A percentile compares a stretch with the other conserved stretches of the same genome.
Evolutionary conservation across 176 grass and related monocot genomes (phyloP).

Genomic region (Cymbopogon citratus): DNA sequence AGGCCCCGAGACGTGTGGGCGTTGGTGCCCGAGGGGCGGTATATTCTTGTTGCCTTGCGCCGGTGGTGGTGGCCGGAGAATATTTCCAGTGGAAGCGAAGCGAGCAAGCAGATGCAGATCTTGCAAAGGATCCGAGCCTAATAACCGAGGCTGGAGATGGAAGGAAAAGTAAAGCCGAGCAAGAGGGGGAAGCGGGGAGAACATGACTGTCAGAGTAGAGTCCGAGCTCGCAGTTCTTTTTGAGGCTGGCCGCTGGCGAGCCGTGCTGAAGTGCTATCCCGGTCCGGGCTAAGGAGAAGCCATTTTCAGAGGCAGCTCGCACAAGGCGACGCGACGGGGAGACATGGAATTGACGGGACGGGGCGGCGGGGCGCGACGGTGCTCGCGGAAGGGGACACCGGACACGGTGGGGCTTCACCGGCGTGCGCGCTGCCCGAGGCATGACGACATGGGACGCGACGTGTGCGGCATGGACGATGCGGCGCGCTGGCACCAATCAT

Average conservation of each 20-base stretch:
- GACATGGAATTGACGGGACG: constrained; percentile 45
- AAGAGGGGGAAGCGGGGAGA: neutral
- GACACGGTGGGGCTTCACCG: constrained; percentile 15
- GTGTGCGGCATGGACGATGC: constrained; percentile 23
- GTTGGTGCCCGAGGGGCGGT: constrained; percentile 4
- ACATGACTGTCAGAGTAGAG: constrained; percentile 10
- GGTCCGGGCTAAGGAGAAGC: neutral
- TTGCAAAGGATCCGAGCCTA: constrained; percentile 11
- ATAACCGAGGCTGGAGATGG: neutral
- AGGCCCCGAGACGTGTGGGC: constrained; percentile 24
- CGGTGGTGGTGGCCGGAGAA: constrained; percentile 38
- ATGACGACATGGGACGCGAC: constrained; percentile 40
- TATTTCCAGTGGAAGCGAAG: constrained; percentile 28
- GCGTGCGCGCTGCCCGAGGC: constrained; percentile 34
- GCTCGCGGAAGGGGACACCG: constrained; percentile 39
- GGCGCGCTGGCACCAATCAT: constrained; percentile 33
- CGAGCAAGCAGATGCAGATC: constrained; percentile 29
- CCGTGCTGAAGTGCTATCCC: neutral
- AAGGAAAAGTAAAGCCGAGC: neutral
- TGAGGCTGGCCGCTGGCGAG: constrained; percentile 28
- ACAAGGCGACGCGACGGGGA: constrained; percentile 35
- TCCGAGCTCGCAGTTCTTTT: constrained; percentile 40
- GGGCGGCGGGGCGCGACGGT: constrained; percentile 23
- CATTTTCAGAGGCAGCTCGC: neutral
- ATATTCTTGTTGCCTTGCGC: constrained; percentile 61